Evolutionary conservation across 1,284 basidiomycete genomes (phyloP), one percentile per base, ranked within the genome.

Genomic region (Fomes fomentarius): DNA sequence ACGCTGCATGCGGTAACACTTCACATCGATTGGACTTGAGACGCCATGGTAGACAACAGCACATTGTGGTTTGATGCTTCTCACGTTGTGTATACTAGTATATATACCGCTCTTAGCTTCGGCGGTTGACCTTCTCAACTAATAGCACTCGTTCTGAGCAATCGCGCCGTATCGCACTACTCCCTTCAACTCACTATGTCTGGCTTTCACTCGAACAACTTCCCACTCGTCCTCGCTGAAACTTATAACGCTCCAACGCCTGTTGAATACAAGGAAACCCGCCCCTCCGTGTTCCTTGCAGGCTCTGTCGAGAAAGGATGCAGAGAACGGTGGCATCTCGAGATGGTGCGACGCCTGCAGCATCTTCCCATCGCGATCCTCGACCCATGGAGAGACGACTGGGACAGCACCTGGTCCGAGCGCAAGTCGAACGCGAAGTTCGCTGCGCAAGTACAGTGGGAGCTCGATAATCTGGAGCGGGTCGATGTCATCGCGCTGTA

Each of bases 401-500:
- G 53, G 53, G 19, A 54, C 30, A 10, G 21, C 28, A 22, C 2
- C 15, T 50, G 47, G 53, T 17, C 34, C 15, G 40, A 50, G 37
- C 43, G 47, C 37, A 34, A 54, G 22, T 11, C 11, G 12, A 31
- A 54, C 37, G 4, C 1, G 30, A n/a, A 38, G 15, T 54, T 54
- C 30, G 4, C 22, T 17, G n/a, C 30, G 22, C 53, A 54, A 43
- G 38, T 39, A 26, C n/a, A 35, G 17, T 54, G 53, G 53, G 53
- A 54, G 38, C 53, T 54, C 42, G 47, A 30, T 21, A 31, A 34
- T 21, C 37, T 34, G 28, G 15, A 41, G 7, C 22, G 30, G 14
- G 53, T 43, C 30, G 47, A 54, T 42, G n/a, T 54, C 24, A 31
- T 54, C 43, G 42, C 38, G 24, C 12, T 54, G 14, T 54, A 50